Conservation (phyloP, 1,284 basidiomycete species). For the Albatrellus sp. region DNA sequence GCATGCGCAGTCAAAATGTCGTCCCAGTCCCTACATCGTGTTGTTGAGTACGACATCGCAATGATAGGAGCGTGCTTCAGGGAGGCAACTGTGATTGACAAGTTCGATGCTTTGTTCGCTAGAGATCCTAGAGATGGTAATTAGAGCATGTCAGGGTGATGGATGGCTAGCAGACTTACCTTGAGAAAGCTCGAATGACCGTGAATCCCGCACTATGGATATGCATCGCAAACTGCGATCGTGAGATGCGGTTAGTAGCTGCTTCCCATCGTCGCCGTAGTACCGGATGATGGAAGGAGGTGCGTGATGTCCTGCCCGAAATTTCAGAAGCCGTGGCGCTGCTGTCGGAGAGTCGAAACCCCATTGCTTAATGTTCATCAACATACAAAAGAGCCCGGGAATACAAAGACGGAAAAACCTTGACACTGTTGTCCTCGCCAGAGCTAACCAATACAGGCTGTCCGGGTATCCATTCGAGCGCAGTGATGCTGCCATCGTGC, state of each 20-base stretch:
- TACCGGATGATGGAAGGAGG: slow-evolving; percentile 90
- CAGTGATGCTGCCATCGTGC: slow-evolving; percentile 73
- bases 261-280: slow-evolving; percentile 94
- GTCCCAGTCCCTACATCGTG: slow-evolving; percentile 93
- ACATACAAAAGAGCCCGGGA: background rate
- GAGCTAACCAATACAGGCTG: slow-evolving; percentile 83
- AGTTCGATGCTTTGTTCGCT: slow-evolving; percentile 71
- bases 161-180: slow-evolving; percentile 30
- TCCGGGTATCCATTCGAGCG: slow-evolving; percentile 82
- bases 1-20: slow-evolving; percentile 86
- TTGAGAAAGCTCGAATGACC: slow-evolving; percentile 92
- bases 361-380: slow-evolving; percentile 69
- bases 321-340: slow-evolving; percentile 82
- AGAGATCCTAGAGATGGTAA: slow-evolving; percentile 47
- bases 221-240: slow-evolving; percentile 86
- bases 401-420: slow-evolving; percentile 35
- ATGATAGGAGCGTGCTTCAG: slow-evolving; percentile 77
- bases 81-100: slow-evolving; percentile 70
- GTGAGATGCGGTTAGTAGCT: slow-evolving; percentile 76
- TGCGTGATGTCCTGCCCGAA: slow-evolving; percentile 82
- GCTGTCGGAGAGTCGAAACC: slow-evolving; percentile 86
- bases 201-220: slow-evolving; percentile 86
- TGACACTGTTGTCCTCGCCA: slow-evolving; percentile 87
- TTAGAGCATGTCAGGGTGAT: background rate
- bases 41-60: slow-evolving; percentile 68